Evolutionary conservation across 345 rosid species (phyloP).

Genomic region (Clarkia xantiana): DNA sequence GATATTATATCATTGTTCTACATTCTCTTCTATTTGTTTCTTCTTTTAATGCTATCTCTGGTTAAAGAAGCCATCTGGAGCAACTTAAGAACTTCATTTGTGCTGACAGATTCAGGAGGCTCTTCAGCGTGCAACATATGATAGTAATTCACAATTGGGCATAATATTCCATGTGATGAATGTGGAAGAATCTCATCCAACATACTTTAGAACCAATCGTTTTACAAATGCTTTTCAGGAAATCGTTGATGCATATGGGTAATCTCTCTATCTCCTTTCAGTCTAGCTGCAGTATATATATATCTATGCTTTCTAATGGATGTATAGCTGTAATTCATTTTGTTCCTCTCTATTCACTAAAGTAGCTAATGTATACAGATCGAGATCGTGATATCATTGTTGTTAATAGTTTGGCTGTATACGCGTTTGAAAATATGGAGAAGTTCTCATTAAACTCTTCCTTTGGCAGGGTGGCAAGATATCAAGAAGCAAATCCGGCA

Average conservation of each 20-base stretch:
- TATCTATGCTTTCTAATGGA: neutral
- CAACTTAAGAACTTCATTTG: conserved; percentile 9
- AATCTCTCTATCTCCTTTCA: conserved; percentile 17
- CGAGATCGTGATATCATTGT: too few species aligned
- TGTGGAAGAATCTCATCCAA: conserved; percentile 79
- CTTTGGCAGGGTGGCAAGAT: conserved; percentile 81
- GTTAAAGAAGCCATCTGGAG: conserved; percentile 6
- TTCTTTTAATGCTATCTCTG: neutral
- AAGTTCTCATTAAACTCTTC: neutral
- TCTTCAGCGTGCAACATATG: conserved; percentile 82
- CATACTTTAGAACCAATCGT: conserved; percentile 73
- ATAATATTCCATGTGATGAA: conserved; percentile 88
- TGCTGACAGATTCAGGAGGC: conserved; percentile 74
- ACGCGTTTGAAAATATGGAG: neutral
- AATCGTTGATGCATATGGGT: conserved; percentile 99
- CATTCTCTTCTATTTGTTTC: conserved; percentile 3
- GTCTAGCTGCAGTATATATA: neutral
- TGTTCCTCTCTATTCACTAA: too few species aligned
- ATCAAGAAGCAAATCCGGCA: conserved; percentile 96
- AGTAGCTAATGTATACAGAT: too few species aligned
- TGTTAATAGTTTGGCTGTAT: neutral
- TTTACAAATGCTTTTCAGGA: conserved; percentile 90
- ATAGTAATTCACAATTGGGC: conserved; percentile 88
- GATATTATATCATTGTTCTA: neutral
- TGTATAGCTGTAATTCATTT: too few species aligned